Evolutionary conservation across 2,329 filamentous ascomycete genomes (phyloP).

Genomic region (Chaetomium sp.): DNA sequence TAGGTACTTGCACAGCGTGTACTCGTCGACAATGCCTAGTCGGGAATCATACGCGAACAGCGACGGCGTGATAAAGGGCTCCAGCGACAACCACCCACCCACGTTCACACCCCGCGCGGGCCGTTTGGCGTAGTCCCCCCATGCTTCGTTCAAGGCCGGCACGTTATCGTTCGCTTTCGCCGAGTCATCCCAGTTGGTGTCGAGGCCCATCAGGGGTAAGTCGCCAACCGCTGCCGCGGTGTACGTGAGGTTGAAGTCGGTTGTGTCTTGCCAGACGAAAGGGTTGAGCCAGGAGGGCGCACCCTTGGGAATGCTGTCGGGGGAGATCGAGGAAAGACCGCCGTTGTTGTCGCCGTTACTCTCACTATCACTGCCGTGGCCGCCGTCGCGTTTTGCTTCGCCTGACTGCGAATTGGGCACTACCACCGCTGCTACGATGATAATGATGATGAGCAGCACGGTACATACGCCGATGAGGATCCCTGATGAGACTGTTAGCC

Average conservation of each 20-base stretch:
- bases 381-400: constrained; percentile 21
- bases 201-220: constrained; percentile 85
- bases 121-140: constrained; percentile 67
- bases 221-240: constrained; percentile 78
- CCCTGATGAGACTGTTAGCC: constrained; percentile 33
- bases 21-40: constrained; percentile 77
- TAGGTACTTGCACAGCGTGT: constrained; percentile 65
- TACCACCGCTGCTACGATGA: constrained; percentile 61
- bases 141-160: constrained; percentile 66
- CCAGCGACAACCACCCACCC: constrained; percentile 88
- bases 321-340: constrained; percentile 47
- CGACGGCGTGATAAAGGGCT: constrained; percentile 93
- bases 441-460: constrained; percentile 54
- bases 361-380: constrained; percentile 2
- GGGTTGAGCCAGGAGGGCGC: constrained; percentile 78
- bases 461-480: constrained; percentile 47
- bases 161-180: constrained; percentile 71
- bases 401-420: constrained; percentile 51
- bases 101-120: constrained; percentile 88
- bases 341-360: constrained; percentile 29
- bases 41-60: constrained; percentile 65
- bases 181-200: constrained; percentile 79
- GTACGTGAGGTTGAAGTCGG: constrained; percentile 90
- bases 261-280: constrained; percentile 84
- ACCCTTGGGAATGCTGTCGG: constrained; percentile 52